A percentile compares a stretch with the other conserved stretches of the same genome.
Evolutionary conservation across 1,284 basidiomycete genomes (phyloP).

Genomic region (Ganoderma leucocontextum): DNA sequence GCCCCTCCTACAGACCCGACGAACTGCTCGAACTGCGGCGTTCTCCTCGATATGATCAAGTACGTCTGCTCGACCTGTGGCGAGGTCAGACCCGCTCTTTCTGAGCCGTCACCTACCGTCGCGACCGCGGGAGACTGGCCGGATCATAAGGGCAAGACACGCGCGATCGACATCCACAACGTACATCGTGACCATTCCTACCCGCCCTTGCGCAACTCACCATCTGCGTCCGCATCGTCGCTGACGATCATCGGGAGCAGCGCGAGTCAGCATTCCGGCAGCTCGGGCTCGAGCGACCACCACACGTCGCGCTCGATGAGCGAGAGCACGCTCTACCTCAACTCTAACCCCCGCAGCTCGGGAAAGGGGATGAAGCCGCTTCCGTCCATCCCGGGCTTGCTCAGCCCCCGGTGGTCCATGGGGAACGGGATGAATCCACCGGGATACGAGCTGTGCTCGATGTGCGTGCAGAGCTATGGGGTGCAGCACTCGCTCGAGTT

Average conservation of each 20-base stretch:
- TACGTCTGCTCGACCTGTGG: constrained; percentile 91
- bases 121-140: constrained; percentile 16
- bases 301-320: constrained; percentile 29
- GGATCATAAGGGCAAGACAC: constrained; percentile 41
- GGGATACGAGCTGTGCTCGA: constrained; percentile 86
- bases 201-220: constrained; percentile 34
- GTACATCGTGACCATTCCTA: constrained; percentile 25
- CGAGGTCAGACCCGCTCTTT: constrained; percentile 62
- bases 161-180: constrained; percentile 26
- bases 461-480: constrained; percentile 80
- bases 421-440: constrained; percentile 9
- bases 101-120: constrained; percentile 17
- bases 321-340: constrained; percentile 27
- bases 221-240: constrained; percentile 47
- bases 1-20: constrained; percentile 75
- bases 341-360: background rate
- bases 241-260: constrained; percentile 41
- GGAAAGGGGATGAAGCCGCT: constrained; percentile 23
- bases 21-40: constrained; percentile 83
- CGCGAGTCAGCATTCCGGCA: constrained; percentile 21
- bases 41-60: constrained; percentile 77
- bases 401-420: constrained; percentile 3
- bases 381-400: background rate
- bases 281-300: constrained; percentile 26
- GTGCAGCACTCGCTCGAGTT: constrained; percentile 78